These are phyloP conservation scores for Hymenoscyphus repandus DNA, from an alignment of 2,329 filamentous ascomycete species.

Conservation along the genomic window DNA sequence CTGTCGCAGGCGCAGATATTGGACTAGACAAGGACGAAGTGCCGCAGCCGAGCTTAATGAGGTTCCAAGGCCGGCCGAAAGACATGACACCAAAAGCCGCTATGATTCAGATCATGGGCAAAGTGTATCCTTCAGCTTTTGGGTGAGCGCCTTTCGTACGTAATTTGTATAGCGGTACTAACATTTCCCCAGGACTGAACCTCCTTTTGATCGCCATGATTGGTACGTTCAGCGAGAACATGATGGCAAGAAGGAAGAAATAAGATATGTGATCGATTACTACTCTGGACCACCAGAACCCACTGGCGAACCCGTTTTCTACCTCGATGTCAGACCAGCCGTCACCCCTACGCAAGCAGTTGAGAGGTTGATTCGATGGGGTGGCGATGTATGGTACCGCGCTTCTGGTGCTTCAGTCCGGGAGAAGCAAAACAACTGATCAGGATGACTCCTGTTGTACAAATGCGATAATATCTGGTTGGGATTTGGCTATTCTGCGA, in stretches of 20 bases:
- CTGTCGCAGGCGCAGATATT: constrained; percentile 36
- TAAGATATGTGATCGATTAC: constrained; percentile 96
- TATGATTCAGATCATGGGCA: constrained; percentile 74
- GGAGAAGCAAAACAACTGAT: constrained; percentile 18
- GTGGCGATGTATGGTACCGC: constrained; percentile 83
- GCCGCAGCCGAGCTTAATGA: constrained; percentile 65
- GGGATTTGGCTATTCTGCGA: neutral
- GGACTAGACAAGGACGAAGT: constrained; percentile 50
- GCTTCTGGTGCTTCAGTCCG: constrained; percentile 28
- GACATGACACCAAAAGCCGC: constrained; percentile 90
- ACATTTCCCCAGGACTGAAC: constrained; percentile 55
- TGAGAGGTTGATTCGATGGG: constrained; percentile 83
- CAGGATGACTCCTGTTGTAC: neutral
- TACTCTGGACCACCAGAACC: constrained; percentile 72
- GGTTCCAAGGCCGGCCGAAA: constrained; percentile 84
- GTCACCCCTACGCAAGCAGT: constrained; percentile 73
- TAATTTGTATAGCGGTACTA: constrained; percentile 10
- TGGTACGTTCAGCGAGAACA: constrained; percentile 82
- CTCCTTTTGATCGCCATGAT: constrained; percentile 94
- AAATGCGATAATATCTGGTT: neutral
- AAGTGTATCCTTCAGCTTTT: constrained; percentile 74
- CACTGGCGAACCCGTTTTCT: constrained; percentile 90
- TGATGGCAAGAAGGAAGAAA: constrained; percentile 64
- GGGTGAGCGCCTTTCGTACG: constrained; percentile 46
- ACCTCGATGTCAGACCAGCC: constrained; percentile 87